Percentiles rank a stretch among this genome's conserved stretches.
phyloP scores from a whole-genome alignment of 2,329 filamentous ascomycete species.

The Aspergillus latus region DNA sequence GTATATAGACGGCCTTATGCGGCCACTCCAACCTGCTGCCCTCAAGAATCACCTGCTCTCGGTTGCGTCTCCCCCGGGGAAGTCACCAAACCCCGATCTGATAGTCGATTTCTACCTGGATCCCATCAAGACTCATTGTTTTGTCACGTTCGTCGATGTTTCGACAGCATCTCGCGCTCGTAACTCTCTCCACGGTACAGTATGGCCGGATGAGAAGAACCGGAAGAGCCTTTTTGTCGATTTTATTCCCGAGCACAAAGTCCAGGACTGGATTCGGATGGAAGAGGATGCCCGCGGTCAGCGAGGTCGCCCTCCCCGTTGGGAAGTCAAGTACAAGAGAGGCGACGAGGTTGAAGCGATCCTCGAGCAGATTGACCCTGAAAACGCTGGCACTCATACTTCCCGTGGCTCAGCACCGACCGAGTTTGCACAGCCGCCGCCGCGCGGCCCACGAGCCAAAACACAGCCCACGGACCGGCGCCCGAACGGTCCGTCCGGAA shows the following conservation, averaged over 20 bases:
- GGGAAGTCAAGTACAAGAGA: conserved; percentile 70
- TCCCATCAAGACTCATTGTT: conserved; percentile 81
- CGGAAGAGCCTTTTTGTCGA: conserved; percentile 85
- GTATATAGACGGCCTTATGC: conserved; percentile 89
- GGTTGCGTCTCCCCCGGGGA: conserved; percentile 63
- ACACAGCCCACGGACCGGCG: conserved; percentile 25
- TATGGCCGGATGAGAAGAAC: conserved; percentile 85
- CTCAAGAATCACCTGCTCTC: conserved; percentile 68
- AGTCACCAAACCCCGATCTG: conserved; percentile 53
- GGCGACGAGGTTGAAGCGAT: conserved; percentile 58
- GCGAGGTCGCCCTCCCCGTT: conserved; percentile 51
- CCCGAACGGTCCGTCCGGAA: conserved; percentile 25
- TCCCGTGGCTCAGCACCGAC: conserved; percentile 15
- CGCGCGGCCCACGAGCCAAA: conserved; percentile 29
- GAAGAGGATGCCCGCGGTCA: conserved; percentile 58
- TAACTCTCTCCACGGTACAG: conserved; percentile 69
- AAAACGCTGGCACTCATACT: conserved; percentile 20
- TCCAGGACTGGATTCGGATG: conserved; percentile 70
- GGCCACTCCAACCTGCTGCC: conserved; percentile 69
- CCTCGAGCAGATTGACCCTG: conserved; percentile 52
- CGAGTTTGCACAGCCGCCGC: conserved; percentile 24
- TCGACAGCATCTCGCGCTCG: conserved; percentile 75
- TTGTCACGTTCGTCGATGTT: conserved; percentile 69
- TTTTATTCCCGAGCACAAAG: conserved; percentile 75
- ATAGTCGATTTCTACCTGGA: conserved; percentile 77